Base-by-base conservation (phyloP, 352 stramenopile genomes). In the Phytophthora quininea region DNA sequence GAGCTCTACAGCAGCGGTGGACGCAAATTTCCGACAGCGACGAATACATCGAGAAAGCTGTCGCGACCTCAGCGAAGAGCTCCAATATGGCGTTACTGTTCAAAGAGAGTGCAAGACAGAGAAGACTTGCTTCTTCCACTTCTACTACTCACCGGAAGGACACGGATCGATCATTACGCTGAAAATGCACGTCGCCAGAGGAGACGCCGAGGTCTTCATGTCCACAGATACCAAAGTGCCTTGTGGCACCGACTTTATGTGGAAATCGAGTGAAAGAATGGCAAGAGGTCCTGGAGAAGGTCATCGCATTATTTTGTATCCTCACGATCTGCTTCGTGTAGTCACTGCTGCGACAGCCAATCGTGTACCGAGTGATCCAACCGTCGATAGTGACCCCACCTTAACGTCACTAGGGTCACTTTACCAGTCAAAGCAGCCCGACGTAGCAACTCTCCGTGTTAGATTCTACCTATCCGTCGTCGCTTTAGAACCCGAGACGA, bases 231-330 rank as follows among this genome's bases (percentile, higher is more conserved):
- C 85, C 10, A 81, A 74, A 53, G 82, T 80, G 2, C 85, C 83
- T 11, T 90, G 83, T 49, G 58, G 71, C 9, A 87, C 79, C 0
- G 83, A 93, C 45, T 92, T 84, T 49, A 91, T 86, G 85, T 93
- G 85, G 85, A 73, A 79, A 10, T 83, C 79, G 1, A 54, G 37
- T 46, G 70, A 64, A 58, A 71, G 31, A 60, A 50, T 58, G 12
- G 35, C 19, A 31, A 29, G 14, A 32, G 42, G 31, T 3, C 38
- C 61, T n/a, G 52, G 60, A 1, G 69, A 79, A 45, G 67, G 65
- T 6, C 71, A 84, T 14, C 79, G 86, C 48, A 76, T 93, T 27
- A 65, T 91, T 27, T 58, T 93, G 2, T 93, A 88, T 32, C 71
- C 82, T 0, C 68, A 83, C 49, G 82, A 91, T 31, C 58, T 91